Evolutionary conservation across 202 grass and related monocot genomes (phyloP).

Genomic region (Digitaria exilis): DNA sequence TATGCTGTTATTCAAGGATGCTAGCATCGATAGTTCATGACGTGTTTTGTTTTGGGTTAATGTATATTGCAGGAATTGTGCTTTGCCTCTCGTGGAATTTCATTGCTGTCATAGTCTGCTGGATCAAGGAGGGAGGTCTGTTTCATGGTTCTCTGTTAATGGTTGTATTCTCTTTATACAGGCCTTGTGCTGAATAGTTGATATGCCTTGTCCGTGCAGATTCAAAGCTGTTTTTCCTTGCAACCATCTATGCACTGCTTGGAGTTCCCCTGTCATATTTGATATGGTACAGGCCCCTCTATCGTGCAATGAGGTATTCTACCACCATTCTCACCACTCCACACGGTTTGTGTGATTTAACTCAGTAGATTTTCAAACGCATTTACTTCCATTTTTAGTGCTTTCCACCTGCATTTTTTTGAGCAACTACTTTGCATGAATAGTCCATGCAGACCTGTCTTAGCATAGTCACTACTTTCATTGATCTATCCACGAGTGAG

Average conservation of each 20-base stretch:
- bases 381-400: not conserved
- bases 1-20: not conserved
- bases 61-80: conserved; percentile 58
- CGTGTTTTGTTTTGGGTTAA: conserved; percentile 7
- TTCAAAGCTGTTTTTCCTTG: conserved; percentile 86
- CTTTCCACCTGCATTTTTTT: not conserved
- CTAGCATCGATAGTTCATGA: not conserved
- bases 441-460: not conserved
- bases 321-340: not conserved
- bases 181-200: not conserved
- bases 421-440: not conserved
- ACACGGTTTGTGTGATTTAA: not conserved
- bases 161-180: not conserved
- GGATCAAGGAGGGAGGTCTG: conserved; percentile 84
- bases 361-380: not conserved
- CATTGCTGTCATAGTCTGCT: conserved; percentile 77
- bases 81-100: conserved; percentile 79
- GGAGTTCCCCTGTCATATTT: conserved; percentile 79
- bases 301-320: conserved; percentile 83
- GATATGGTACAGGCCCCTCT: conserved; percentile 87
- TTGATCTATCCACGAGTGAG: conserved; percentile 9
- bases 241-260: conserved; percentile 75
- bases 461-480: not conserved
- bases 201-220: conserved; percentile 43
- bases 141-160: conserved; percentile 5